A percentile compares a stretch with the other conserved stretches of the same genome.
Evolutionary conservation across 805 yeast genomes (phyloP).

Genomic region (Tetrapisispora arboricola): DNA sequence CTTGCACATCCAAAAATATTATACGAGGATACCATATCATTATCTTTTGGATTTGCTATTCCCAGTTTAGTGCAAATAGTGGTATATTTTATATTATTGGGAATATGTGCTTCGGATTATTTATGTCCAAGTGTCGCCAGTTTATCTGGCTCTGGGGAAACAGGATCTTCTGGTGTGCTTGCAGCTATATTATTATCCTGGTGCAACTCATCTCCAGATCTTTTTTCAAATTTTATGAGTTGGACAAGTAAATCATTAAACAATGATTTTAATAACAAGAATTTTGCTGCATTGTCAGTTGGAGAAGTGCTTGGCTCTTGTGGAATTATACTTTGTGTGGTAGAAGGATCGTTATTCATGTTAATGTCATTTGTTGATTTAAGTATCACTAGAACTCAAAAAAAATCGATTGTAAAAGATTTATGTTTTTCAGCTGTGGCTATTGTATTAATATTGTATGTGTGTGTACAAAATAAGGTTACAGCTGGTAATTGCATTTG

Average conservation of each 20-base stretch:
- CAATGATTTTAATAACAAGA: slow-evolving; percentile 5
- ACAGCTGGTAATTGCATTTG: slow-evolving; percentile 19
- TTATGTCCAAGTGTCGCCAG: slow-evolving; percentile 28
- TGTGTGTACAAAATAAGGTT: slow-evolving; percentile 16
- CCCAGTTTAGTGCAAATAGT: slow-evolving; percentile 21
- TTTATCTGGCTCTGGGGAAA: slow-evolving; percentile 16
- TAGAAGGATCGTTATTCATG: slow-evolving; percentile 26
- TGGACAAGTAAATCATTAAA: slow-evolving; percentile 18
- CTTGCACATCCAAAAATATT: slow-evolving; percentile 23
- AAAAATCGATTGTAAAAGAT: slow-evolving; percentile 17
- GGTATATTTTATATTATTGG: slow-evolving; percentile 24
- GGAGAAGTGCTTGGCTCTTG: slow-evolving; percentile 32
- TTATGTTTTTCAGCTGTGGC: slow-evolving; percentile 19
- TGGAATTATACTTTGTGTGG: slow-evolving; percentile 29
- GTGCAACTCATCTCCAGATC: slow-evolving; percentile 31
- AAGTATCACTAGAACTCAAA: slow-evolving; percentile 13
- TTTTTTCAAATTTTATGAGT: slow-evolving; percentile 28
- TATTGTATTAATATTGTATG: slow-evolving; percentile 17
- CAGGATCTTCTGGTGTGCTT: slow-evolving; percentile 13
- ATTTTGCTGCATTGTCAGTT: slow-evolving; percentile 24
- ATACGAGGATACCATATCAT: slow-evolving; percentile 12
- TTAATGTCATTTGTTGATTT: slow-evolving; percentile 17
- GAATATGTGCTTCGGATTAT: slow-evolving; percentile 29
- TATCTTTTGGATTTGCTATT: slow-evolving; percentile 14
- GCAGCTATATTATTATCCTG: slow-evolving; percentile 28